Conservation (phyloP, 2,329 filamentous ascomycete genomes). For the Aspergillus sp. region DNA sequence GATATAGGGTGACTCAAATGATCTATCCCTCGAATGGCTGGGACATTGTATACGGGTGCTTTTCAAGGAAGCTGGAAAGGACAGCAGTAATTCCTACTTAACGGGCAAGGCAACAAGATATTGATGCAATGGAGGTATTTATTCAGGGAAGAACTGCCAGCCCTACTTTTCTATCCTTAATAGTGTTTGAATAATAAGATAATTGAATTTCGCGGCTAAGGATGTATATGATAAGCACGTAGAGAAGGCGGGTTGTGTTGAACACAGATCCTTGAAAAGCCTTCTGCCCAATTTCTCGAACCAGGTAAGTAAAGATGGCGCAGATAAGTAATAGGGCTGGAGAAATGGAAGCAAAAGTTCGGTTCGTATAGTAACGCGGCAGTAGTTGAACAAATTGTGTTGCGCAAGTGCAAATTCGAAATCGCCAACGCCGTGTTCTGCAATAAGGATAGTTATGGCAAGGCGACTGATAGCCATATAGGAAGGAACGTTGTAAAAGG, state of each 20-base stretch:
- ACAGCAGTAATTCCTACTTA: no score
- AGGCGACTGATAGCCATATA: slow-evolving; percentile 4
- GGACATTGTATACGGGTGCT: no score
- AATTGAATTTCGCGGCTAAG: not conserved
- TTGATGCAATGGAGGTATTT: no score
- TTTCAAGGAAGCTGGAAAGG: no score
- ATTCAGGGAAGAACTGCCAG: no score
- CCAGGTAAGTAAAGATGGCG: not conserved
- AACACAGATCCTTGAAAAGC: not conserved
- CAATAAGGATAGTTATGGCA: slow-evolving; percentile 19
- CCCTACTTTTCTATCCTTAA: no score
- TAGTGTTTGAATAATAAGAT: not conserved
- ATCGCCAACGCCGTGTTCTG: slow-evolving; percentile 26
- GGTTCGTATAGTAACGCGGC: not conserved
- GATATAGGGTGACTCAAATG: no score
- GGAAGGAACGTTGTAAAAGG: slow-evolving; percentile 6
- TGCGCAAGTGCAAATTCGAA: slow-evolving; percentile 13
- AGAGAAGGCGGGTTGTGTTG: not conserved
- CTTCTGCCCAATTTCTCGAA: not conserved
- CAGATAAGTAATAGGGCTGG: not conserved
- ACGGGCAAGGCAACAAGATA: no score
- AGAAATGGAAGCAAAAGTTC: not conserved
- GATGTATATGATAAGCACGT: not conserved
- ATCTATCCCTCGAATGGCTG: no score
- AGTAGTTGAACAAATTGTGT: not conserved